Evolutionary conservation across 371 early-diverging fungal genomes (phyloP).

Genomic region (Mucor mucedo): DNA sequence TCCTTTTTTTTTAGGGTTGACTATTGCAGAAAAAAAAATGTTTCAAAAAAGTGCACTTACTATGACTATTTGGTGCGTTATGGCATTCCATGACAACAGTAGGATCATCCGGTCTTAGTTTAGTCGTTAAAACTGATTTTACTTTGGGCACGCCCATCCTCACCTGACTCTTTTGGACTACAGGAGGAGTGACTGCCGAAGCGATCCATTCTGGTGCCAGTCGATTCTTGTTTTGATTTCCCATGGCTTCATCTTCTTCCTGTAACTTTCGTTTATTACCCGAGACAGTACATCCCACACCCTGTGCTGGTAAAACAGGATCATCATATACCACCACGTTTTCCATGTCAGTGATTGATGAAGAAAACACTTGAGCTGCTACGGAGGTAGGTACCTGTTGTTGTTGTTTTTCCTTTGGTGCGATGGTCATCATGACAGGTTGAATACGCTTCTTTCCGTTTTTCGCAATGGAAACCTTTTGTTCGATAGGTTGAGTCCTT

Average conservation of each 20-base stretch:
- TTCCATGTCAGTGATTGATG: not conserved
- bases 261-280: conserved; percentile 57
- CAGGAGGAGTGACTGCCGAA: conserved; percentile 47
- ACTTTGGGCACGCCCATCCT: conserved; percentile 61
- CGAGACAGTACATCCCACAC: conserved; percentile 40
- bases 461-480: conserved; percentile 70
- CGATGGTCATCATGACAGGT: conserved; percentile 63
- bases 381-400: too few species aligned
- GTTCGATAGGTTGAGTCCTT: conserved; percentile 40
- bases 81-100: conserved; percentile 57
- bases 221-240: conserved; percentile 13
- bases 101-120: conserved; percentile 30
- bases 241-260: conserved; percentile 19
- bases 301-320: conserved; percentile 38
- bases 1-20: too few species aligned
- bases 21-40: not conserved
- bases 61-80: conserved; percentile 36
- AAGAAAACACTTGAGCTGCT: not conserved
- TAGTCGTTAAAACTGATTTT: conserved; percentile 45
- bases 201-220: conserved; percentile 44
- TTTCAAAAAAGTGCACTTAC: conserved; percentile 13
- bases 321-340: conserved; percentile 16
- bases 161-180: conserved; percentile 54
- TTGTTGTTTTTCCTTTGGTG: not conserved
- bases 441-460: conserved; percentile 84